Evolutionary conservation across 2,329 filamentous ascomycete genomes (phyloP).

Genomic region (Botrytis squamosa): DNA sequence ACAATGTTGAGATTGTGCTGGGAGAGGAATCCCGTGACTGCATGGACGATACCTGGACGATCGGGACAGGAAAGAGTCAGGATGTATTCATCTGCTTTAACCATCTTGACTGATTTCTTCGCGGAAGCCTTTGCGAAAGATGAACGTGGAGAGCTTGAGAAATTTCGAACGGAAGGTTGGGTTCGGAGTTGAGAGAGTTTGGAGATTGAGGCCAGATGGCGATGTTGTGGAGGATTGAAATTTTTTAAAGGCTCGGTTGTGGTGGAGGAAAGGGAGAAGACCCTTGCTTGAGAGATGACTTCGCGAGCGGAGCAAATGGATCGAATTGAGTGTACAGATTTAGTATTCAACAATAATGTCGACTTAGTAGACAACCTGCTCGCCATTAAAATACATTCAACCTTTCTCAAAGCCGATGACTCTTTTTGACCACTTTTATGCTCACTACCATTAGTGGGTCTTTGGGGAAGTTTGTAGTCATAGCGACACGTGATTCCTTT

Average conservation of each 20-base stretch:
- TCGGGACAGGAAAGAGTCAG: conserved; percentile 83
- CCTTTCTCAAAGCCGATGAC: neutral
- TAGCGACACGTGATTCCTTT: conserved; percentile 1
- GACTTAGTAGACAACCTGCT: conserved; percentile 1
- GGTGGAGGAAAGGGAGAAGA: conserved; percentile 10
- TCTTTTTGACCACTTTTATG: conserved; percentile 6
- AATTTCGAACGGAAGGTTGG: neutral
- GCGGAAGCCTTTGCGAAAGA: neutral
- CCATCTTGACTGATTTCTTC: conserved; percentile 41
- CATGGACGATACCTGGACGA: conserved; percentile 80
- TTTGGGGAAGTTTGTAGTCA: neutral
- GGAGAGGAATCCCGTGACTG: conserved; percentile 76
- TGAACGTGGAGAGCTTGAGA: neutral
- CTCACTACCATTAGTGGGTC: conserved; percentile 1
- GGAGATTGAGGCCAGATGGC: conserved; percentile 4
- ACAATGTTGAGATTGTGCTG: conserved; percentile 75
- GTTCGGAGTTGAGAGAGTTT: neutral
- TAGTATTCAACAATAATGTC: neutral
- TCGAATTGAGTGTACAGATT: neutral
- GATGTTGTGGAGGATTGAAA: neutral
- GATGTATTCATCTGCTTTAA: conserved; percentile 51
- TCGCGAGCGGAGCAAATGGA: neutral
- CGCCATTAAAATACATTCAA: conserved; percentile 1
- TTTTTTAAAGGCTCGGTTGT: conserved; percentile 11
- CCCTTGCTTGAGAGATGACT: conserved; percentile 2